Base-by-base conservation (phyloP, 2,329 filamentous ascomycete species). In the Hypoxylon sp. region DNA sequence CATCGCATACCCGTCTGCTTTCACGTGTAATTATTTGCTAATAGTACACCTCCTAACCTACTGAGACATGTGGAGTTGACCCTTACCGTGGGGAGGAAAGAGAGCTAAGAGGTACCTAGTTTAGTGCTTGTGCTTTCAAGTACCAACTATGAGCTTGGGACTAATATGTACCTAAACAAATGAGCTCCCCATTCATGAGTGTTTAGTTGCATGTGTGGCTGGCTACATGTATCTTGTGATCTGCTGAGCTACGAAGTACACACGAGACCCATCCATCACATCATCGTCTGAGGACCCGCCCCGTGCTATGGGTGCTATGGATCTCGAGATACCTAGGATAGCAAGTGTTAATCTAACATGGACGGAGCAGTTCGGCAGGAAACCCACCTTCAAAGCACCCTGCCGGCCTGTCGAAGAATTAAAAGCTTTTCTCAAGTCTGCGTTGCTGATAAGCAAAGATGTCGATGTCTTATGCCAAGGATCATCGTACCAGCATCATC, bases 401-500 rank as follows among this genome's bases (percentile, higher is more conserved):
- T 44, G 26, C 17, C 17, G 51, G n/a, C 13, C 39, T 44, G 28
- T 5, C n/a, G 44, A 54, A 63, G 54, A 56, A 41, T 53, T 41
- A 37, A 52, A 56, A 64, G 49, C 44, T 61, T 60, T 28, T 28
- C 37, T 13, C 13, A 26, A 24, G 13, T 44, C 22, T 13, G 19
- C 20, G 13, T 55, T 32, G 34, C 54, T 65, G 58, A 62, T 67
- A 65, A 67, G 64, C 56, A 64, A 34, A 55, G 50, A 49, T 62
- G 44, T 62, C 56, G 56, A 49, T 64, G 55, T 61, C 51, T 59
- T 56, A 47, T 61, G 67, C 67, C 64, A 69, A 67, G 64, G 44
- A 52, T 34, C 19, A 58, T 56, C 34, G 48, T 50, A 50, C 67
- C 52, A 65, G 64, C 67, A 69, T 69, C 49, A 64, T 65, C 67